Conservation (phyloP, 345 rosid species). For the Salix koriyanagi region DNA sequence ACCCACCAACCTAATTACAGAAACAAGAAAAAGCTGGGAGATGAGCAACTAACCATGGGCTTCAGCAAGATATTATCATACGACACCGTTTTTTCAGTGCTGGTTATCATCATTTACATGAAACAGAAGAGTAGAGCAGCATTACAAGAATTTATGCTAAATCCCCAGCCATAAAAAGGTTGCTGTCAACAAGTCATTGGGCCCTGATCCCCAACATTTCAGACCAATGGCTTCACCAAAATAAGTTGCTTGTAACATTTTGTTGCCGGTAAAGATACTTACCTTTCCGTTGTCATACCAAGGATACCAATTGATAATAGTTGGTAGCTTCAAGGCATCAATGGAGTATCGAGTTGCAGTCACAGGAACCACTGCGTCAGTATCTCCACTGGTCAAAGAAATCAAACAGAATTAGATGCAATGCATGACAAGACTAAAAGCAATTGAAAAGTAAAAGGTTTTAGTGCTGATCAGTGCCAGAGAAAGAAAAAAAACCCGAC, state of each 20-base stretch:
- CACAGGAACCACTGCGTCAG: constrained; percentile 81
- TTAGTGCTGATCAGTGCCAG: not conserved
- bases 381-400: constrained; percentile 69
- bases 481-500: not conserved
- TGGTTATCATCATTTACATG: not conserved
- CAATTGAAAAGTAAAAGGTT: not conserved
- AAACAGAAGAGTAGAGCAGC: not conserved
- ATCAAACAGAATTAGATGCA: constrained; percentile 10
- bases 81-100: not conserved
- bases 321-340: constrained; percentile 67
- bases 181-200: too few species aligned
- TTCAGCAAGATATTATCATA: not conserved
- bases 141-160: not conserved
- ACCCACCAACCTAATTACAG: constrained; percentile 71
- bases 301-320: constrained; percentile 69
- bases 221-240: not conserved
- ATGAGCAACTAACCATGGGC: not conserved
- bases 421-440: not conserved
- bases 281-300: constrained; percentile 76
- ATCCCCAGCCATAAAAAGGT: too few species aligned
- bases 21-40: not conserved
- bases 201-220: not conserved
- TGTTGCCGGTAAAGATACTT: not conserved
- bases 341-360: constrained; percentile 89
- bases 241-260: not conserved